Evolutionary conservation across 2,329 filamentous ascomycete species (phyloP).

Genomic region (Trichoderma atroviride): DNA sequence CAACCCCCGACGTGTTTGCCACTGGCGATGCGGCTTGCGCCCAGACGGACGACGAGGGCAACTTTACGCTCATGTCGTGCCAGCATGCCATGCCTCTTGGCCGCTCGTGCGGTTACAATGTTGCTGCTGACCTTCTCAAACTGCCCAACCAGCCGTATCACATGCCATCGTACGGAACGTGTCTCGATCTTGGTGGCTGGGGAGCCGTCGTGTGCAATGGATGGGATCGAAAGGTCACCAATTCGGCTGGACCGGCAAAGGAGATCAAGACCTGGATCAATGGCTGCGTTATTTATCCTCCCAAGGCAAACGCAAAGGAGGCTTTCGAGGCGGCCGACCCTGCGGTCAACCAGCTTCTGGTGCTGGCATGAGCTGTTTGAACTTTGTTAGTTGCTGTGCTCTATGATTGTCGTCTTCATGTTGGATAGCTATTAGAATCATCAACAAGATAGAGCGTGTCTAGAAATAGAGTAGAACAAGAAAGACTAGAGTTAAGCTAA

Average conservation of each 20-base stretch:
- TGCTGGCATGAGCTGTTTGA: not conserved
- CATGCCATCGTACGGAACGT: slow-evolving; percentile 38
- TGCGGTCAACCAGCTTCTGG: not conserved
- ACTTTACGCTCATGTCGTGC: slow-evolving; percentile 43
- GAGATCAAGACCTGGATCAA: slow-evolving; percentile 41
- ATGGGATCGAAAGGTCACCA: slow-evolving; percentile 37
- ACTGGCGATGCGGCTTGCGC: slow-evolving; percentile 41
- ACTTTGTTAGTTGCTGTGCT: not conserved
- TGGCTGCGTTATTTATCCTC: slow-evolving; percentile 40
- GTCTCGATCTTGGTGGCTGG: slow-evolving; percentile 40
- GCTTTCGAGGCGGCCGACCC: slow-evolving; percentile 19
- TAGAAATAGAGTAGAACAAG: not conserved
- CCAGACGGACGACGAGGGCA: slow-evolving; percentile 32
- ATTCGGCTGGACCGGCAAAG: slow-evolving; percentile 38
- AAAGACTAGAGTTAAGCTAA: not conserved
- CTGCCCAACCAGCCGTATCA: slow-evolving; percentile 33
- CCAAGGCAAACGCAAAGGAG: slow-evolving; percentile 26
- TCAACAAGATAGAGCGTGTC: not conserved
- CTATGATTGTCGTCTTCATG: not conserved
- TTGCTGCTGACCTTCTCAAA: slow-evolving; percentile 39
- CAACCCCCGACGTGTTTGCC: slow-evolving; percentile 34
- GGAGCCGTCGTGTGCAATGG: slow-evolving; percentile 37
- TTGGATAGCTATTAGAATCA: not conserved
- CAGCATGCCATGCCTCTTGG: slow-evolving; percentile 44
- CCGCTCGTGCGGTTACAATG: slow-evolving; percentile 39